A percentile compares a stretch with the other conserved stretches of the same genome.
Conservation (phyloP, 2,329 filamentous ascomycete genomes). For the Aspergillus puulaauensis region DNA sequence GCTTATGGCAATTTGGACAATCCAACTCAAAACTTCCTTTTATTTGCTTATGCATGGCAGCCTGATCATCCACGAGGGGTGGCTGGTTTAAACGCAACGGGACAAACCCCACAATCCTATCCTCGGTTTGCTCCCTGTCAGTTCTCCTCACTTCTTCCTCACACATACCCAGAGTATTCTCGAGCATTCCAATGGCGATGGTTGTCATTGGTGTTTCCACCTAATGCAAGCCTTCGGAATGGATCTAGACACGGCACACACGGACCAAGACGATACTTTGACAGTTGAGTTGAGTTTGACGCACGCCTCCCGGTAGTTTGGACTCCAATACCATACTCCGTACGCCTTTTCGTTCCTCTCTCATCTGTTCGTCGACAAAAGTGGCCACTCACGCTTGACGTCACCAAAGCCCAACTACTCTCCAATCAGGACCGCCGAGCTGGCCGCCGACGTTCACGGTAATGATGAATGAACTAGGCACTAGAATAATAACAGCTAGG, state of each 20-base stretch:
- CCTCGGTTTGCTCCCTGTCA: not conserved
- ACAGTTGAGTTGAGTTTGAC: not conserved
- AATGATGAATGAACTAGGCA: not conserved
- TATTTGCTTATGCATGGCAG: conserved; percentile 17
- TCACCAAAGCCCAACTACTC: not conserved
- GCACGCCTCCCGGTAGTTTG: not conserved
- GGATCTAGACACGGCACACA: conserved; percentile 5
- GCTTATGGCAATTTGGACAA: not conserved
- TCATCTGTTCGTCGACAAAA: not conserved
- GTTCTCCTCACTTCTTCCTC: not conserved
- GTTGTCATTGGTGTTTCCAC: not conserved
- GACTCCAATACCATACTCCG: not conserved
- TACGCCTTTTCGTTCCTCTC: not conserved
- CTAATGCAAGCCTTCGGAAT: conserved; percentile 5
- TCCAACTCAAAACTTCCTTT: not conserved
- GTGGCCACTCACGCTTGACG: not conserved
- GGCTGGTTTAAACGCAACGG: conserved; percentile 18
- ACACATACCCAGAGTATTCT: not conserved
- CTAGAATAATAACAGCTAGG: not conserved
- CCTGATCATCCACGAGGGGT: conserved; percentile 19
- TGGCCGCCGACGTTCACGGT: too few species aligned
- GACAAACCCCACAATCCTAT: conserved; percentile 5
- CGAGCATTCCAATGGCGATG: not conserved
- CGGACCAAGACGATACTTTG: not conserved
- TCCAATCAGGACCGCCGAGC: not conserved